Conservation (phyloP, 208 protist species). For the Leishmania amazonensis region DNA sequence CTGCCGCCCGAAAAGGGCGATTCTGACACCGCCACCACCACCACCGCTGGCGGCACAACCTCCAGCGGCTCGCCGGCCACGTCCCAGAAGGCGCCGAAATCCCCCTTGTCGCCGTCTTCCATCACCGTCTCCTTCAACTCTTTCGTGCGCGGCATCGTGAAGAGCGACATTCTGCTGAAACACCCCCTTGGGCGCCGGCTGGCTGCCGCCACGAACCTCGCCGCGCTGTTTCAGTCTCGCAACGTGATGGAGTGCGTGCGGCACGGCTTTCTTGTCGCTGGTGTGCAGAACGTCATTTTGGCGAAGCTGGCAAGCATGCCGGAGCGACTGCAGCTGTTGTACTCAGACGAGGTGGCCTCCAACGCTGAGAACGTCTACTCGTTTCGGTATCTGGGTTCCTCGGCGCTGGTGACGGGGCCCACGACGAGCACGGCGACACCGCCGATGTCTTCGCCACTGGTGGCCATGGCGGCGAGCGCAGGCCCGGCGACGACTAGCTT, state of each 20-base stretch:
- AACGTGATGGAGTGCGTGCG: conserved; percentile 82
- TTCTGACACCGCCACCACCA: not conserved
- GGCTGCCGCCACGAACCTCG: conserved; percentile 79
- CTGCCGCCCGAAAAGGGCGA: not conserved
- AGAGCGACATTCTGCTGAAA: conserved; percentile 79
- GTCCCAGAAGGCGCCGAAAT: conserved; percentile 3
- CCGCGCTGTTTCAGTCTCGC: conserved; percentile 68
- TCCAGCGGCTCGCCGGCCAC: not conserved
- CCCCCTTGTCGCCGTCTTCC: conserved; percentile 12
- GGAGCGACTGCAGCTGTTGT: conserved; percentile 68
- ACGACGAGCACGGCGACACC: conserved; percentile 49
- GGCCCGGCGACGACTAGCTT: not conserved
- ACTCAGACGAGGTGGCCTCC: conserved; percentile 66
- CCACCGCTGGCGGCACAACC: not conserved
- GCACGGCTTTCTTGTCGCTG: conserved; percentile 81
- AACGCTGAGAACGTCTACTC: conserved; percentile 82
- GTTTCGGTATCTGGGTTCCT: conserved; percentile 78
- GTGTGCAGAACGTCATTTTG: conserved; percentile 61
- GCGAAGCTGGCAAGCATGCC: conserved; percentile 60
- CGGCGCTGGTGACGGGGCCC: conserved; percentile 38
- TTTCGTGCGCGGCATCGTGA: conserved; percentile 80
- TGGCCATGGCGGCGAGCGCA: conserved; percentile 20
- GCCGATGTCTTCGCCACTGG: conserved; percentile 28
- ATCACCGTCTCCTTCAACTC: conserved; percentile 81
- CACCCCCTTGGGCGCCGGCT: conserved; percentile 84